Evolutionary conservation across 306 rosid species (phyloP).

Genomic region (Hylodesmum podocarpum): DNA sequence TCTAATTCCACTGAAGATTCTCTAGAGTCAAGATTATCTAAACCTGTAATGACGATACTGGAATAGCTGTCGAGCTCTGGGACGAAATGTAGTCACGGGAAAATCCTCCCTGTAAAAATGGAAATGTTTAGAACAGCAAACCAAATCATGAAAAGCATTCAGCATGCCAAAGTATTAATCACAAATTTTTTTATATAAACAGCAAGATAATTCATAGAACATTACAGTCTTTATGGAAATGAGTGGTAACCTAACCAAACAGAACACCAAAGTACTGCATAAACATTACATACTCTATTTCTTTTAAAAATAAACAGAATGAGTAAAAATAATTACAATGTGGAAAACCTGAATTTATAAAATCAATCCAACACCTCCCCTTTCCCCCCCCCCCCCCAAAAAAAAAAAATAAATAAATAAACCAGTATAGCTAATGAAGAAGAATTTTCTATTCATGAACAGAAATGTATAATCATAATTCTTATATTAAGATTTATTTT

Average conservation of each 20-base stretch:
- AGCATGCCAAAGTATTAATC: constrained; percentile 9
- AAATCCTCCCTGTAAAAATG: constrained; percentile 81
- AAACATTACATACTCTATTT: background rate
- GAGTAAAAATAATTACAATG: background rate
- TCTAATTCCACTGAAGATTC: constrained; percentile 19
- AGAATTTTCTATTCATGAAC: background rate
- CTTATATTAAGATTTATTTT: constrained; percentile 3
- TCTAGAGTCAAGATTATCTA: constrained; percentile 1
- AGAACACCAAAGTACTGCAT: background rate
- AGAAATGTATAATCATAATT: constrained; percentile 2
- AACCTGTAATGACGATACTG: constrained; percentile 99
- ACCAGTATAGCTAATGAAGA: constrained; percentile 1
- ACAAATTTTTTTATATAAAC: background rate
- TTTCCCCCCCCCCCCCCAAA: too few relatives aligned
- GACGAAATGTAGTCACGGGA: constrained; percentile 84
- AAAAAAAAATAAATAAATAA: too few relatives aligned
- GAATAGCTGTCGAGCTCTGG: constrained; percentile 84
- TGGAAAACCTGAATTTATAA: constrained; percentile 10
- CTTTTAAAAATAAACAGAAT: background rate
- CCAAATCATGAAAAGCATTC: constrained; percentile 17
- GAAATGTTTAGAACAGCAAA: constrained; percentile 24
- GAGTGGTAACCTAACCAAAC: background rate
- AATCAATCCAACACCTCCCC: background rate
- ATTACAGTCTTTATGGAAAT: background rate
- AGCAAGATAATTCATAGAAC: constrained; percentile 10